Evolutionary conservation across 2,329 filamentous ascomycete species (phyloP).

Genomic region (Clonostachys chloroleuca): DNA sequence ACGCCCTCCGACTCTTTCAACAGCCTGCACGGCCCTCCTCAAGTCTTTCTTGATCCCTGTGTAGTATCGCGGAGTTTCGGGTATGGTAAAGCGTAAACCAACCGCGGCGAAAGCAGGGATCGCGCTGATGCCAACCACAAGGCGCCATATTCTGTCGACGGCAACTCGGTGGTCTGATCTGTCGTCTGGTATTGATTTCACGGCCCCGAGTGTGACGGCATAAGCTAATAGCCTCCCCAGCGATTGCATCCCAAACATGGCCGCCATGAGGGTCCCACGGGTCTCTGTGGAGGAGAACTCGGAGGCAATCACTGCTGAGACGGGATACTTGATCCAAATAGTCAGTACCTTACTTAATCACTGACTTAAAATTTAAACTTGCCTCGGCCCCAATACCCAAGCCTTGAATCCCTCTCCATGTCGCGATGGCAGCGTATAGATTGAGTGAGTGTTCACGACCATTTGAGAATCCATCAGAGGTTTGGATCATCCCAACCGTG

Average conservation of each 20-base stretch:
- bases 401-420: slow-evolving; percentile 4
- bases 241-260: slow-evolving; percentile 67
- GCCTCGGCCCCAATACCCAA: slow-evolving; percentile 3
- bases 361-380: not conserved
- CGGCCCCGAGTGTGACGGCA: slow-evolving; percentile 23
- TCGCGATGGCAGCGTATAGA: slow-evolving; percentile 25
- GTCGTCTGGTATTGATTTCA: slow-evolving; percentile 32
- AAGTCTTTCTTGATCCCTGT: slow-evolving; percentile 1
- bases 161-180: slow-evolving; percentile 30
- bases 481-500: slow-evolving; percentile 48
- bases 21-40: not conserved
- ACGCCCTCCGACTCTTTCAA: not conserved
- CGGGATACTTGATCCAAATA: slow-evolving; percentile 66
- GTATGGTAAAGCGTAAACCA: slow-evolving; percentile 58
- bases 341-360: not conserved
- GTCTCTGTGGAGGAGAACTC: slow-evolving; percentile 61
- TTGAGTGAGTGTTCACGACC: slow-evolving; percentile 29
- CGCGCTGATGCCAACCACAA: slow-evolving; percentile 61
- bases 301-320: slow-evolving; percentile 63
- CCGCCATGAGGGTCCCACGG: slow-evolving; percentile 63
- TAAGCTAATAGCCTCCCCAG: slow-evolving; percentile 63
- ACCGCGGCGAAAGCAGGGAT: slow-evolving; percentile 60
- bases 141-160: slow-evolving; percentile 61
- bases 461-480: slow-evolving; percentile 29
- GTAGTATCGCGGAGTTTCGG: slow-evolving; percentile 37